Base-by-base conservation (phyloP, 225 moss, liverwort and hornwort species). In the Straminergon stramineum region DNA sequence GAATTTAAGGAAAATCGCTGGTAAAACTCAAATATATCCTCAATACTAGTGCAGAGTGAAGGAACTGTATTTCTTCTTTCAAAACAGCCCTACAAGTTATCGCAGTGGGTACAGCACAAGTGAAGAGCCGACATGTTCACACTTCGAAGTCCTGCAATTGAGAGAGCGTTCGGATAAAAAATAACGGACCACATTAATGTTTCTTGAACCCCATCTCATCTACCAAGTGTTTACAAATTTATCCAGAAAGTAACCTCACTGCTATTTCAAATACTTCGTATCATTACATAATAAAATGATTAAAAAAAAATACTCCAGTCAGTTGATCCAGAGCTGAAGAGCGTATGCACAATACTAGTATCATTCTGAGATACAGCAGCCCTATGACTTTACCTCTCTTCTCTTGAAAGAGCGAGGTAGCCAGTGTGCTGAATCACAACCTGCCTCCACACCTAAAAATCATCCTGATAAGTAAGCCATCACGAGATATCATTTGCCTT, bases 201-300 rank as follows among this genome's bases (percentile, higher is more conserved):
- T 71, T 35, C 82, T 62, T 41, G 27, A 84, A 82, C 53, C 67
- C 17, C 35, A 45, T 61, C 84, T 90, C 56, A 82, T 77, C 66
- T 83, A 91, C 86, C 76, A 13, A 79, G 45, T 87, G 43, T 43
- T 69, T 35, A 83, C 64, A 90, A 69, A 81, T 78, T 84, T 80
- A 91, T 84, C 87, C 76, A 87, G 77, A 71, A 66, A 76, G 60
- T 80, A 68, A 45, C 68, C 53, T 88, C 48, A 71, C 57, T 41
- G 52, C n/a, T 71, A 43, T 45, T 30, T 81, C 45, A 79, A 22
- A 48, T 68, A 67, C 15, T 48, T 75, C 81, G 18, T 52, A 68
- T 89, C 89, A 79, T 87, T 89, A 87, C 85, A 92, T 53, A 45
- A 52, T 67, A 92, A 53, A 45, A 52, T 67, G 82, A 68, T 61